These are phyloP conservation scores for Solanum gandarillasii DNA, from an alignment of 257 asterid species.

Conservation along the genomic window DNA sequence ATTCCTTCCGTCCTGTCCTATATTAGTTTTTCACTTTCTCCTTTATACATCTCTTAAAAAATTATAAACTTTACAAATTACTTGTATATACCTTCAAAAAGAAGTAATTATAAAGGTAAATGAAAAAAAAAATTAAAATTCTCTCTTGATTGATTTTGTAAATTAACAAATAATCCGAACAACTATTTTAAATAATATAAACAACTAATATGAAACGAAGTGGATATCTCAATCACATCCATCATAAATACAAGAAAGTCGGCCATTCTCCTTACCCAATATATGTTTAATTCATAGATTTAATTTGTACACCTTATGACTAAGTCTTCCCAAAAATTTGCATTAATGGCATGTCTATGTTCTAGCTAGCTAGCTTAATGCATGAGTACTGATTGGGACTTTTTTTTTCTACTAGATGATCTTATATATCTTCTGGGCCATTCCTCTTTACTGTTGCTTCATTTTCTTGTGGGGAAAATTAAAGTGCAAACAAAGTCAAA, in stretches of 20 bases:
- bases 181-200: not conserved
- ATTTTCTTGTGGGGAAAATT: not conserved
- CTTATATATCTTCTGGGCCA: not conserved
- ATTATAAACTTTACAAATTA: too few relatives aligned
- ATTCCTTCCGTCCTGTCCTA: not conserved
- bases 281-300: not conserved
- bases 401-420: too few relatives aligned
- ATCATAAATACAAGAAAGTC: not conserved
- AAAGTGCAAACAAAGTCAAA: not conserved
- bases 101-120: not conserved
- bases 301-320: not conserved
- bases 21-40: not conserved
- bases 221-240: not conserved
- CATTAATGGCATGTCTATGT: not conserved
- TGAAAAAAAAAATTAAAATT: fast-evolving
- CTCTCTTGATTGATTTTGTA: not conserved
- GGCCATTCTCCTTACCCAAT: not conserved
- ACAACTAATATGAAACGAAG: not conserved
- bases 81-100: not conserved
- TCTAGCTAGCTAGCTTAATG: not conserved
- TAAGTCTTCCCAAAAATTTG: not conserved
- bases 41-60: fast-evolving
- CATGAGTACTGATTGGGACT: too few relatives aligned
- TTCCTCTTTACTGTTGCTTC: not conserved
- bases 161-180: fast-evolving